These are phyloP conservation scores for Malus hybrid DNA, from an alignment of 331 rosid species.

Conservation along the genomic window DNA sequence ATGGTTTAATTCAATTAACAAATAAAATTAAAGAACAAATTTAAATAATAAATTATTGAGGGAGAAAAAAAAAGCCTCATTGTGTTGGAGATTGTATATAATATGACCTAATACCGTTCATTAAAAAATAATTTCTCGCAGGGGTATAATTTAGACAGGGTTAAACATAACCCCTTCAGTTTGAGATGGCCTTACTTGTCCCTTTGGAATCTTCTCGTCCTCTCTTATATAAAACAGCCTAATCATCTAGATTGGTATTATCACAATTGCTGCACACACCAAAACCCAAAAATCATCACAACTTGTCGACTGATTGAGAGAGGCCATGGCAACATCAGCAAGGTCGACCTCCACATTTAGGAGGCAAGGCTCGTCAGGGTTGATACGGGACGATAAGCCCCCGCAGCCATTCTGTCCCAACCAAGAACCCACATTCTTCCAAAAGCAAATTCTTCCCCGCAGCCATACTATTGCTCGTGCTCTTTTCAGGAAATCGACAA, in stretches of 20 bases:
- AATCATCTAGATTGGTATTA: neutral
- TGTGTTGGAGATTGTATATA: too few species aligned
- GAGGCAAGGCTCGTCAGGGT: conserved; percentile 81
- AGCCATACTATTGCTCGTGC: neutral
- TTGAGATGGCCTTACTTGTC: neutral
- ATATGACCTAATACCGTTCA: too few species aligned
- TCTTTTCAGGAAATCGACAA: neutral
- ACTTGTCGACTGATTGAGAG: neutral
- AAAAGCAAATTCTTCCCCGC: neutral
- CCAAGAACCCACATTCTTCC: neutral
- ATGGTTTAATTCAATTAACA: too few species aligned
- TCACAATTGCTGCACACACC: neutral
- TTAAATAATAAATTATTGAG: too few species aligned
- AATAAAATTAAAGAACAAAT: too few species aligned
- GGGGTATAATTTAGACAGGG: too few species aligned
- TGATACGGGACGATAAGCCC: conserved; percentile 59
- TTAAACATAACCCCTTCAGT: too few species aligned
- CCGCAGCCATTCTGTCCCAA: neutral
- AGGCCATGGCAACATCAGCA: conserved; percentile 49
- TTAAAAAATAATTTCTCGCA: too few species aligned
- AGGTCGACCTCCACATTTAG: conserved; percentile 68
- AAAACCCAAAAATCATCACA: neutral
- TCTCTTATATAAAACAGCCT: neutral
- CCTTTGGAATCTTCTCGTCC: neutral
- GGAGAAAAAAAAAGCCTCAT: too few species aligned